Conservation (phyloP, 495 filamentous ascomycete genomes). For the Trichoderma asperelloides region DNA sequence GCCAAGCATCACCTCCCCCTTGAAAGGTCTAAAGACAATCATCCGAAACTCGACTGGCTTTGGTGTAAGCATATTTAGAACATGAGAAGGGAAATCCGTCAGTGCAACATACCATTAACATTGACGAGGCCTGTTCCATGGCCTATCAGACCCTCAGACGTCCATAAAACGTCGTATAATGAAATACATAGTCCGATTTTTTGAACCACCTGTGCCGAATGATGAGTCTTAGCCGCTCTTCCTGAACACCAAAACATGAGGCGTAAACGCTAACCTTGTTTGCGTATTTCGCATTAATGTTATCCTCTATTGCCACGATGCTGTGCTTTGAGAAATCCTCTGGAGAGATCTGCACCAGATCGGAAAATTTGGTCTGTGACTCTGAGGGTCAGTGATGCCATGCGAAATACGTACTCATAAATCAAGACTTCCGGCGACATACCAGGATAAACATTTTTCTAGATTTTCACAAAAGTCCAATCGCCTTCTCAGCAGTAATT, state of each 20-base stretch:
- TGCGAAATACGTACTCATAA: background rate
- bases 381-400: slow-evolving; percentile 1
- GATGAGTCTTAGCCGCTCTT: background rate
- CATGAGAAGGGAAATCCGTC: background rate
- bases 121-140: slow-evolving; percentile 84
- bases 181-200: slow-evolving; percentile 89
- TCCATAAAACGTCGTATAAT: slow-evolving; percentile 75
- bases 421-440: background rate
- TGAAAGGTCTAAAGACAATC: slow-evolving; percentile 91
- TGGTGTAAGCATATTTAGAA: slow-evolving; percentile 2
- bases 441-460: slow-evolving; percentile 36
- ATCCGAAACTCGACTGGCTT: slow-evolving; percentile 75
- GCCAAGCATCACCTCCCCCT: slow-evolving; percentile 78
- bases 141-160: slow-evolving; percentile 86
- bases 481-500: background rate
- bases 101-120: slow-evolving; percentile 61
- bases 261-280: slow-evolving; percentile 56
- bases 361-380: slow-evolving; percentile 60
- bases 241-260: no score
- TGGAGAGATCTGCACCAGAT: slow-evolving; percentile 84
- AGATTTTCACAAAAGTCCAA: background rate
- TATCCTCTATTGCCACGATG: slow-evolving; percentile 74
- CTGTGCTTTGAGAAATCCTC: slow-evolving; percentile 76
- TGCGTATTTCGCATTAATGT: slow-evolving; percentile 90
- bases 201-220: slow-evolving; percentile 27